Percentiles rank a stretch among this genome's conserved stretches.
Evolutionary conservation across 1,139 yeast genomes (phyloP).

Genomic region (Protomyces lactucae-debilis): DNA sequence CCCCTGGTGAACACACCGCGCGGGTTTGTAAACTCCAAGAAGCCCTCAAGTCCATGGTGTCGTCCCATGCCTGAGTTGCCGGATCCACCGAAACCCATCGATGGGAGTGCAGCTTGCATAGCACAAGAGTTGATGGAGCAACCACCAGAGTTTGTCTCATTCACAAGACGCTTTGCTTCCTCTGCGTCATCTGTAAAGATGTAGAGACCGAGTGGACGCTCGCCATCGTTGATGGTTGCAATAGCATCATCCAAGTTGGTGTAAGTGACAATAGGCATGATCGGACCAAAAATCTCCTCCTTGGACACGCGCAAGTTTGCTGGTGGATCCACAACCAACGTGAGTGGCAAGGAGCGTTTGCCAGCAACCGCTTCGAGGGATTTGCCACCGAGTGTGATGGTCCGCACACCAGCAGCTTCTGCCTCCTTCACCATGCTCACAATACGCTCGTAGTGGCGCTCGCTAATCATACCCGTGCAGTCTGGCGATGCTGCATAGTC

Average conservation of each 20-base stretch:
- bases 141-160: constrained; percentile 68
- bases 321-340: constrained; percentile 39
- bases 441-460: constrained; percentile 52
- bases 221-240: constrained; percentile 52
- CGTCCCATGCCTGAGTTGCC: constrained; percentile 68
- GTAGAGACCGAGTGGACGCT: constrained; percentile 81
- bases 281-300: constrained; percentile 79
- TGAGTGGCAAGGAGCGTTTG: constrained; percentile 69
- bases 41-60: constrained; percentile 75
- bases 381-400: constrained; percentile 53
- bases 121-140: constrained; percentile 67
- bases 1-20: constrained; percentile 54
- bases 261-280: constrained; percentile 67
- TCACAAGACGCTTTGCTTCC: constrained; percentile 43
- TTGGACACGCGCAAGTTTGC: constrained; percentile 30
- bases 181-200: constrained; percentile 47
- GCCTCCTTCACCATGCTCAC: constrained; percentile 44
- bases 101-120: constrained; percentile 63
- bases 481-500: constrained; percentile 34
- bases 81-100: constrained; percentile 86
- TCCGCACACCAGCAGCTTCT: constrained; percentile 49
- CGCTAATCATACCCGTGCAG: constrained; percentile 62
- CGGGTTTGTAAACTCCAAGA: constrained; percentile 68
- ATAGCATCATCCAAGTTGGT: constrained; percentile 49
- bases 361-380: constrained; percentile 47